Evolutionary conservation across 225 moss, liverwort and hornwort genomes (phyloP), one percentile per base, ranked within the genome.

Genomic region (Polytrichum commune): DNA sequence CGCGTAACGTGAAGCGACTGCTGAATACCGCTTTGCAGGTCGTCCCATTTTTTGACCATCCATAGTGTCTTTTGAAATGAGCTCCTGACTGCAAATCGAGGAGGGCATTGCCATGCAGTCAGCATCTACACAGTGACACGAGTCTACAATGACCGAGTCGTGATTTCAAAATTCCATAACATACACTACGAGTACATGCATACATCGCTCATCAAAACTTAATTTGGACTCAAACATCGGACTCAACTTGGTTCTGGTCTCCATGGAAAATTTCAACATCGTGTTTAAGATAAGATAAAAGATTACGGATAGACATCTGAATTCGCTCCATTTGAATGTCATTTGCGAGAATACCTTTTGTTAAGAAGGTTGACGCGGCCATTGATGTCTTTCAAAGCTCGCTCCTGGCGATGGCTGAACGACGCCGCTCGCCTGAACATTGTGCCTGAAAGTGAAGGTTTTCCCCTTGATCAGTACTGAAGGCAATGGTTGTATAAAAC

Each of bases 371-470:
- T 77, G 24, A 72, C 32, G 27, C 83, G 86, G 8, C 86, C 83
- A 73, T 86, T 86, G 23, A 71, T 30, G 61, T 86, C 86, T 68
- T 80, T 83, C 75, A 86, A 75, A 27, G 83, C 80, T 77, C 80
- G 77, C 70, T 83, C 86, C 68, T 83, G 83, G 64, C 86, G 86
- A 78, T 83, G 75, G 53, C 70, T 80, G 53, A 86, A 86, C 9
- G 86, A 83, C 1, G 86, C 56, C 53, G 86, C 86, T 32, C 86
- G 86, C 67, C 86, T 77, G 54, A 86, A 73, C 64, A 53, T 53
- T 25, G 79, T 77, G 73, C 79, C 86, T 86, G 46, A 46, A 46
- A 46, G 28, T 16, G 13, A 16, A 46, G 16, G 46, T 10, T 46
- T 1, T 16, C 46, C 8, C 46, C 3, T 13, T 13, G 4, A 46